Percentiles rank a stretch among this genome's conserved stretches.
Conservation (phyloP, 2,329 filamentous ascomycete species). For the Xylariaceae sp. region DNA sequence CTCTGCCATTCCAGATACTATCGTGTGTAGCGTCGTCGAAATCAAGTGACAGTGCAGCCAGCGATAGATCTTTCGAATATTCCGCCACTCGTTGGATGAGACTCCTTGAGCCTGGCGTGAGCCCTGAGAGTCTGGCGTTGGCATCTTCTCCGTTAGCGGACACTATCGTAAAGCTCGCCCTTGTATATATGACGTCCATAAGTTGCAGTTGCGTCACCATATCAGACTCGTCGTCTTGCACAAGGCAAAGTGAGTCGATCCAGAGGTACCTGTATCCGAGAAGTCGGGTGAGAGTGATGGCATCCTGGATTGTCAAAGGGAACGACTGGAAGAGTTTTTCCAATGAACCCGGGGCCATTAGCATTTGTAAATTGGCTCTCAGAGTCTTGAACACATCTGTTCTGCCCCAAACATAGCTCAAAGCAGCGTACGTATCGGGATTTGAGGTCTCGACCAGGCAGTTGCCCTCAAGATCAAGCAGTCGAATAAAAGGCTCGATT, state of each 20-base stretch:
- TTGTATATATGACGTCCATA: not conserved
- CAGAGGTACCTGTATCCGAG: not conserved
- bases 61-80: not conserved
- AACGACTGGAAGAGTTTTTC: not conserved
- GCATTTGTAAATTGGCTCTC: not conserved
- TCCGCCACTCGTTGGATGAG: not conserved
- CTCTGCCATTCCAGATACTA: not conserved
- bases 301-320: not conserved
- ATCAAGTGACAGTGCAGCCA: not conserved
- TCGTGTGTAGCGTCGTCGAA: not conserved
- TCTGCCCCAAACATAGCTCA: not conserved
- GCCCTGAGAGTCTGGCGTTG: not conserved
- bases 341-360: not conserved
- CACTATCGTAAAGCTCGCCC: not conserved
- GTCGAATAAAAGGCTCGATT: not conserved
- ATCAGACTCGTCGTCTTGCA: not conserved
- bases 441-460: not conserved
- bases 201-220: not conserved
- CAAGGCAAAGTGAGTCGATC: not conserved
- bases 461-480: not conserved
- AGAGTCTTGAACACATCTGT: not conserved
- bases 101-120: not conserved
- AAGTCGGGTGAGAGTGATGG: not conserved
- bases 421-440: not conserved
- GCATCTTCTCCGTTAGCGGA: not conserved